Conservation (phyloP, 2,329 filamentous ascomycete genomes). For the Cercospora nicotianae region DNA sequence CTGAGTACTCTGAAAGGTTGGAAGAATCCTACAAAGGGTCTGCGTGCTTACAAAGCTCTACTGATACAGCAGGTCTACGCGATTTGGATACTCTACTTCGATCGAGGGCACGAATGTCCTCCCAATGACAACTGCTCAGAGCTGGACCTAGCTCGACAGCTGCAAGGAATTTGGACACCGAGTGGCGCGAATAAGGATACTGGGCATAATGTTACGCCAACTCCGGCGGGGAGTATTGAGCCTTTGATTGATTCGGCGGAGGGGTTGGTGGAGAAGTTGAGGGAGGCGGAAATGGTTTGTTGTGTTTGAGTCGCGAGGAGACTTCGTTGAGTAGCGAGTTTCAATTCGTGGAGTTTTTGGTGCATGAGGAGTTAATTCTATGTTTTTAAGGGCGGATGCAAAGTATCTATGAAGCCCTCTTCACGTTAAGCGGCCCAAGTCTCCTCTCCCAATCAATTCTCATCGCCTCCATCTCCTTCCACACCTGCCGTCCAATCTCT, state of each 20-base stretch:
- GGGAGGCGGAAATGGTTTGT: neutral
- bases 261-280: neutral
- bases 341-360: no score
- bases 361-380: no score
- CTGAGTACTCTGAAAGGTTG: neutral
- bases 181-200: neutral
- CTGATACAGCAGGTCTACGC: no score
- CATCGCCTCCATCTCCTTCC: constrained; percentile 42
- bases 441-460: constrained; percentile 42
- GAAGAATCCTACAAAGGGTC: no score
- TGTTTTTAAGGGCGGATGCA: no score
- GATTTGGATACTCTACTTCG: no score
- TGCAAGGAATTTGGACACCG: neutral
- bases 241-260: neutral
- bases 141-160: neutral
- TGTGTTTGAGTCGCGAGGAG: neutral
- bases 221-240: neutral
- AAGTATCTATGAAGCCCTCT: neutral
- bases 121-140: neutral
- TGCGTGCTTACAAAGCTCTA: no score
- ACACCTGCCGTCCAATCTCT: constrained; percentile 59
- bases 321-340: no score
- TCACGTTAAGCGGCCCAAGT: constrained; percentile 38
- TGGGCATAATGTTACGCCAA: neutral
- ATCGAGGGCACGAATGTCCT: neutral